These are phyloP conservation scores for Kwoniella mangroviensis DNA, from an alignment of 768 basidiomycete species.

Conservation along the genomic window DNA sequence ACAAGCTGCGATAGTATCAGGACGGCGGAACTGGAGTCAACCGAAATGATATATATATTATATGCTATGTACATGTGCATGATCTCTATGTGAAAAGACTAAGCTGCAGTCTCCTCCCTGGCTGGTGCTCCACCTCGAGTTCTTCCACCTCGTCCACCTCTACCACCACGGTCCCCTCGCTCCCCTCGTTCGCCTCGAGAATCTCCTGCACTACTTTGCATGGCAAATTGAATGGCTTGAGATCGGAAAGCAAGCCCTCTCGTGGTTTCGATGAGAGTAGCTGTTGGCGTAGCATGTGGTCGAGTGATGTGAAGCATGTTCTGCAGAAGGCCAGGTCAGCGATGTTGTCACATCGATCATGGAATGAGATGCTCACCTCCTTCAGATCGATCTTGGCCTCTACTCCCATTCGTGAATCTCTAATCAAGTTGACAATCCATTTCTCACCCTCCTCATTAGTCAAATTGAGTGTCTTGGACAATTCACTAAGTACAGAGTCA, in stretches of 20 bases:
- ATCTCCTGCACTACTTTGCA: conserved; percentile 57
- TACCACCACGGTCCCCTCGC: conserved; percentile 30
- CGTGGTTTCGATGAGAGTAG: conserved; percentile 93
- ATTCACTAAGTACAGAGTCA: conserved; percentile 65
- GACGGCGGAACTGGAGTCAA: conserved; percentile 31
- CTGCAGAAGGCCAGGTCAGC: conserved; percentile 59
- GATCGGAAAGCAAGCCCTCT: conserved; percentile 88
- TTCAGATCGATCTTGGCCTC: conserved; percentile 98
- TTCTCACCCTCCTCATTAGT: conserved; percentile 96
- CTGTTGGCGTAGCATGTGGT: conserved; percentile 85
- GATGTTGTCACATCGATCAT: background rate
- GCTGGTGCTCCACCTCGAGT: conserved; percentile 25
- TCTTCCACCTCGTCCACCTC: conserved; percentile 38
- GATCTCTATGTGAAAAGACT: conserved; percentile 1
- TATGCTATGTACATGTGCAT: conserved; percentile 14
- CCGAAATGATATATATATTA: conserved; percentile 16
- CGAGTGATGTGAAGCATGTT: conserved; percentile 96
- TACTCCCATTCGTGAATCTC: conserved; percentile 93
- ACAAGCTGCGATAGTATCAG: conserved; percentile 53
- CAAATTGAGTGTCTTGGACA: conserved; percentile 90
- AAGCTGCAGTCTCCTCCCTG: conserved; percentile 25
- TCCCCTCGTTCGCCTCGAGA: conserved; percentile 33
- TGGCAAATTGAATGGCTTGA: conserved; percentile 83
- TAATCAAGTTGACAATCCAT: conserved; percentile 99
- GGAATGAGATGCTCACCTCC: conserved; percentile 65